These are phyloP conservation scores for Colletotrichum costaricense DNA, from an alignment of 2,329 filamentous ascomycete genomes.

Conservation along the genomic window DNA sequence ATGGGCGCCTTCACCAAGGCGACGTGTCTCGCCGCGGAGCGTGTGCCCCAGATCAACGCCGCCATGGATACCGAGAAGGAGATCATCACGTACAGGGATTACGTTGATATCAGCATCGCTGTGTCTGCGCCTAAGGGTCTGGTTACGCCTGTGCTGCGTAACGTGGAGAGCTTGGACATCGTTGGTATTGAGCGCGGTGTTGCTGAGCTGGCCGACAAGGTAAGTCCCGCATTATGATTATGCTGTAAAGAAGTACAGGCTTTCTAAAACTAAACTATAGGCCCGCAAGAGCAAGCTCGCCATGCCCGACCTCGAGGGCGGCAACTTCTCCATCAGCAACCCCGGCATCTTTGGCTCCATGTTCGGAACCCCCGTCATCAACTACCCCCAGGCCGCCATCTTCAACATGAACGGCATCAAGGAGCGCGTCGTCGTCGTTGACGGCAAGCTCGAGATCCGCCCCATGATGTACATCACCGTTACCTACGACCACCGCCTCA, in stretches of 20 bases:
- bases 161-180: constrained; percentile 62
- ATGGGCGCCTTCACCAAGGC: constrained; percentile 84
- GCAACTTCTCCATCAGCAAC: constrained; percentile 83
- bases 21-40: constrained; percentile 72
- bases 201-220: constrained; percentile 70
- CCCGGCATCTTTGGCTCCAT: constrained; percentile 76
- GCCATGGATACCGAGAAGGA: constrained; percentile 67
- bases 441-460: constrained; percentile 61
- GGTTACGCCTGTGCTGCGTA: constrained; percentile 81
- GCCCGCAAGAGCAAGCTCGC: constrained; percentile 80
- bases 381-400: constrained; percentile 75
- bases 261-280: constrained; percentile 41
- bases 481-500: constrained; percentile 66
- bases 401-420: constrained; percentile 72
- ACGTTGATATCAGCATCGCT: constrained; percentile 80
- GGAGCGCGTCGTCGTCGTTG: constrained; percentile 64
- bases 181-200: constrained; percentile 64
- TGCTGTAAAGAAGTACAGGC: neutral
- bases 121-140: constrained; percentile 78
- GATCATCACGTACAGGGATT: constrained; percentile 67
- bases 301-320: constrained; percentile 81
- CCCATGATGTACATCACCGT: constrained; percentile 60
- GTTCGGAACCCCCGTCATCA: constrained; percentile 76
- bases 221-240: constrained; percentile 55
- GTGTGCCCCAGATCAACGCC: constrained; percentile 78